Evolutionary conservation across 129 eudicot genomes (phyloP).

Genomic region (Tagetes patula): DNA sequence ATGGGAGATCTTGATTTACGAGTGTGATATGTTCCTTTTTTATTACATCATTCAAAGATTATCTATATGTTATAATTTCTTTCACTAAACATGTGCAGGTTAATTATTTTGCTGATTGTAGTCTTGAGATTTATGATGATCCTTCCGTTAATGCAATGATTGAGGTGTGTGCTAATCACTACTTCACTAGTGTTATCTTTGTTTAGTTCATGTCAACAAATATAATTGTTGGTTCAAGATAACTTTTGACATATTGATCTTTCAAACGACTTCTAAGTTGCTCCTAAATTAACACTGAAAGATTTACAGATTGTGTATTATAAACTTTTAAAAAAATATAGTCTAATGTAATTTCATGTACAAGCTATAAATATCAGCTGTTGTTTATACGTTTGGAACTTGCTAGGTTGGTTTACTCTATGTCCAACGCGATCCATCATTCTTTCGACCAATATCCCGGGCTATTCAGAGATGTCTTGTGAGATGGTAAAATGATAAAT

Average conservation of each 20-base stretch:
- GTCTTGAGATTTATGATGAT: conserved; percentile 90
- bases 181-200: not conserved
- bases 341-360: not conserved
- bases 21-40: conserved; percentile 2
- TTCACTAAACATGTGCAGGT: conserved; percentile 52
- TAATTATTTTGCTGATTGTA: conserved; percentile 82
- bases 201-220: conserved; percentile 19
- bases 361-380: not conserved
- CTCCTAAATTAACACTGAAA: not conserved
- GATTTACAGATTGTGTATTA: conserved; percentile 1
- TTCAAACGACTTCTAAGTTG: not conserved
- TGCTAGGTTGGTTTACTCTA: conserved; percentile 87
- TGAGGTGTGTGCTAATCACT: conserved; percentile 51
- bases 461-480: conserved; percentile 93
- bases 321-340: not conserved
- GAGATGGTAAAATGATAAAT: conserved; percentile 64
- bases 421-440: conserved; percentile 85
- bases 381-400: conserved; percentile 11
- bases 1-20: conserved; percentile 5
- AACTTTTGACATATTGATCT: conserved; percentile 11
- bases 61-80: conserved; percentile 17
- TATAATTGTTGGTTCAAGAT: not conserved
- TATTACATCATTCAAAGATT: conserved; percentile 9
- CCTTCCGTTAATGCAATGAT: conserved; percentile 80
- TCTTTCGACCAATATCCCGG: conserved; percentile 76